Evolutionary conservation across 768 basidiomycete species (phyloP), one percentile per base, ranked within the genome.

Genomic region (Leccinum boreale): DNA sequence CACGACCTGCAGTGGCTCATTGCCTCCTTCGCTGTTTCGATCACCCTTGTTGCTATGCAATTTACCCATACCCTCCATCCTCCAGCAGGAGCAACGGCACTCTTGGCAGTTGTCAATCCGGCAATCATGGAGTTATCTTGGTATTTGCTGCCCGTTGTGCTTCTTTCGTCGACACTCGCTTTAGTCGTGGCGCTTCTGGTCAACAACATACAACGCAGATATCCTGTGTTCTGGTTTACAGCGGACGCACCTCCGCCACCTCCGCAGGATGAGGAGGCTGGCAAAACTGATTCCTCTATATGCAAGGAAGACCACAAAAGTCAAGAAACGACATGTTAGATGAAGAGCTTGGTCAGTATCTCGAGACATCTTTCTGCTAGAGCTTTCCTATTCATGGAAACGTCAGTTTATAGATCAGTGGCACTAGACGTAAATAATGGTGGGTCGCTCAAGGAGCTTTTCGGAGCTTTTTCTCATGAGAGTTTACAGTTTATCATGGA

Each of bases 51-150:
- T 10, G 62, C 74, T 23, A 83, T 84, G 84, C 81, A 83, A 61
- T 69, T 83, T 50, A 81, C 82, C 14, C 66, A 65, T 9, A 84
- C 80, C 4, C 77, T 76, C 5, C 83, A 84, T 62, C 83, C 83
- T 4, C 83, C 84, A 21, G 82, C 81, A 52, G 84, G 82, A 56
- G 83, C 81, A 17, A 83, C 82, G 1, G 81, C 82, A 21, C 71
- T 84, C 36, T 70, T 84, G 10, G 78, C 81, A n/a, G 75, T 78
- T 3, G 65, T 79, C 29, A 78, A 77, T 62, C 58, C 70, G 12
- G 72, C 78, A 19, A 66, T 81, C 17, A 66, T 78, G 17, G 62
- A 67, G 12, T 64, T 83, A 42, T 78, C 77, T 12, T 83, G 81
- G 83, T 80, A 82, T 59, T 79, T 81, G 56, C 69, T 85, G 12